Conservation (phyloP, 208 protist genomes). For the Trypanosoma rangeli region DNA sequence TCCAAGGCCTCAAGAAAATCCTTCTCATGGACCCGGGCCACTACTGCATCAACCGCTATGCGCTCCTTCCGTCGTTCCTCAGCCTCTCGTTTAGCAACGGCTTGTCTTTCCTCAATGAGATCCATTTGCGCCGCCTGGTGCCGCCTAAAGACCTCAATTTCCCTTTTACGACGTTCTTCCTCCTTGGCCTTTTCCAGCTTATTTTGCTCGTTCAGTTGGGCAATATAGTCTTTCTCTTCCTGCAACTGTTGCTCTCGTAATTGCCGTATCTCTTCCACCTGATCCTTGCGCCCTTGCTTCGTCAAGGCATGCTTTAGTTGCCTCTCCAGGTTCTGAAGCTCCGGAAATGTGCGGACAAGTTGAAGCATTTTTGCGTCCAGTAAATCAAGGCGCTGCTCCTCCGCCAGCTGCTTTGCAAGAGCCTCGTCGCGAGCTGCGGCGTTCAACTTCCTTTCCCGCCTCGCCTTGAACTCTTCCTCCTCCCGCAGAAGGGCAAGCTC, state of each 20-base stretch:
- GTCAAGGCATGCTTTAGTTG: slow-evolving; percentile 76
- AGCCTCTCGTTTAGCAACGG: slow-evolving; percentile 51
- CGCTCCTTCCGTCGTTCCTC: slow-evolving; percentile 75
- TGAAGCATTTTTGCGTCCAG: slow-evolving; percentile 90
- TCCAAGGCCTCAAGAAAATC: slow-evolving; percentile 77
- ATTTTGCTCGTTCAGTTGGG: slow-evolving; percentile 53
- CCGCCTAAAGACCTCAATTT: slow-evolving; percentile 65
- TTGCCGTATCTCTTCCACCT: slow-evolving; percentile 57
- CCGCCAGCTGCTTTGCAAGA: slow-evolving; percentile 73
- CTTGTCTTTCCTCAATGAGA: slow-evolving; percentile 73
- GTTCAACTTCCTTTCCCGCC: slow-evolving; percentile 43
- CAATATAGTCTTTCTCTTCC: slow-evolving; percentile 69
- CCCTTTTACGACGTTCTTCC: slow-evolving; percentile 44
- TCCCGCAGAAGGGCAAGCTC: slow-evolving; percentile 77
- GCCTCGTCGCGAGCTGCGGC: slow-evolving; percentile 66
- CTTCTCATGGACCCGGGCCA: slow-evolving; percentile 82
- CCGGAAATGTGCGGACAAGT: slow-evolving; percentile 69
- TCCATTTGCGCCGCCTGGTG: slow-evolving; percentile 80
- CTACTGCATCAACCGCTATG: slow-evolving; percentile 86
- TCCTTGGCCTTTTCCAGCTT: slow-evolving; percentile 49
- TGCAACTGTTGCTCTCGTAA: slow-evolving; percentile 38
- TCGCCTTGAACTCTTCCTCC: slow-evolving; percentile 63
- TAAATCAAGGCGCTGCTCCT: slow-evolving; percentile 70
- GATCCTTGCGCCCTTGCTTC: slow-evolving; percentile 73
- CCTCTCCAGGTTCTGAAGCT: slow-evolving; percentile 77